phyloP scores from a whole-genome alignment of 139 green algal genomes.

The Dunaliella primolecta region DNA sequence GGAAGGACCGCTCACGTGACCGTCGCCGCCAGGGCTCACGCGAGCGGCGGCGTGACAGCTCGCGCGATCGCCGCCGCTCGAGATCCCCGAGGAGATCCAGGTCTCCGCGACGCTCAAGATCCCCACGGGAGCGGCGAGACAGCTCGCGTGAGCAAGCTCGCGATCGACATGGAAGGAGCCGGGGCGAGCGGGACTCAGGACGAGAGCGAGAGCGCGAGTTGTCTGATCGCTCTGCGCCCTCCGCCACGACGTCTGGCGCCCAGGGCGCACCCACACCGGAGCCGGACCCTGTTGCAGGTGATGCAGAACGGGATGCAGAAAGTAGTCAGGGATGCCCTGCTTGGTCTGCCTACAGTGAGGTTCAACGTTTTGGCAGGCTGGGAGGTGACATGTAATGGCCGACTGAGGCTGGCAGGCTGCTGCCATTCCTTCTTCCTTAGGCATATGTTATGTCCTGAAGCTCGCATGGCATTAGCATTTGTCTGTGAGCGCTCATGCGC shows the following conservation, averaged over 20 bases:
- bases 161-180: constrained; percentile 19
- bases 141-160: constrained; percentile 17
- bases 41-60: not conserved
- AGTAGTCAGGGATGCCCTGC: too few species aligned
- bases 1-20: constrained; percentile 5
- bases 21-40: constrained; percentile 13
- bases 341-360: too few species aligned
- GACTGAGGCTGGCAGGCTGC: too few species aligned
- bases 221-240: not conserved
- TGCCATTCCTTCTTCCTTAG: too few species aligned
- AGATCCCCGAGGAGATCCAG: not conserved
- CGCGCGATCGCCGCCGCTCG: not conserved
- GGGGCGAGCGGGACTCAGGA: too few species aligned
- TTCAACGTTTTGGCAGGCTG: too few species aligned
- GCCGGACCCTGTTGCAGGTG: constrained; percentile 17
- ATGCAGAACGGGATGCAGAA: too few species aligned
- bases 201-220: constrained; percentile 12
- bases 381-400: too few species aligned
- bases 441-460: too few species aligned
- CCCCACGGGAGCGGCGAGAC: too few species aligned
- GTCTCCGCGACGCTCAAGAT: not conserved
- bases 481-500: too few species aligned
- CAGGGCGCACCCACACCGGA: constrained; percentile 9
- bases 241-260: constrained; percentile 16
- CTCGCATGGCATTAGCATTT: too few species aligned